These are phyloP conservation scores for Rhodomyrtus tomentosa DNA, from an alignment of 345 rosid species.

Conservation along the genomic window DNA sequence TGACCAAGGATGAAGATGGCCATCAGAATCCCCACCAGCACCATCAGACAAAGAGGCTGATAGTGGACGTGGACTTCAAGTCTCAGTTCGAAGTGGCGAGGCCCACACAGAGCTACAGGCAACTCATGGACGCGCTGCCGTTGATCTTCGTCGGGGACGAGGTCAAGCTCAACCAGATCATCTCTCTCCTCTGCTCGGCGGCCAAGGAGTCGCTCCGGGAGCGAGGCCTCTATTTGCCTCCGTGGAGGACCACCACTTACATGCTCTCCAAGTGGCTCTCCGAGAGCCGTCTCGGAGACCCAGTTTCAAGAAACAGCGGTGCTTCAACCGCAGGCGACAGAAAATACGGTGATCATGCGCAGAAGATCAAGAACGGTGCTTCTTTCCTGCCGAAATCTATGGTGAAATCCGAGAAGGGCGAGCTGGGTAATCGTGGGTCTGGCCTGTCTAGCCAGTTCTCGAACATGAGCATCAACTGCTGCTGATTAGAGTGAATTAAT, in stretches of 20 bases:
- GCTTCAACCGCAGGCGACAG: background rate
- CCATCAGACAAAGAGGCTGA: conserved; percentile 13
- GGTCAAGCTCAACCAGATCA: conserved; percentile 20
- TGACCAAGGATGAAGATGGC: background rate
- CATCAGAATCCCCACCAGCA: background rate
- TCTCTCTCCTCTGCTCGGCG: conserved; percentile 34
- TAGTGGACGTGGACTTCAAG: conserved; percentile 46
- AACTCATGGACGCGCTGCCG: conserved; percentile 29
- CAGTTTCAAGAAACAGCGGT: background rate
- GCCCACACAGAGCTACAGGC: conserved; percentile 30
- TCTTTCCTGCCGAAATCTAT: conserved; percentile 6
- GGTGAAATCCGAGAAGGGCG: conserved; percentile 1
- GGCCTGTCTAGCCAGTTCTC: conserved; percentile 37
- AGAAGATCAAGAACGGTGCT: conserved; percentile 1
- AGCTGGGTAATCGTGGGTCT: conserved; percentile 17
- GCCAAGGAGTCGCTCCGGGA: conserved; percentile 38
- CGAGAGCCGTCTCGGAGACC: background rate
- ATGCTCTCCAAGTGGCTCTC: conserved; percentile 45
- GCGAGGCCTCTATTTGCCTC: conserved; percentile 45
- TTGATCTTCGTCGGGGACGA: conserved; percentile 33
- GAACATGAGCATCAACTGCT: conserved; percentile 29
- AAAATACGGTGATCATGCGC: background rate
- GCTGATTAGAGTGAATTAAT: conserved; percentile 2
- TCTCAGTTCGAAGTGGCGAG: conserved; percentile 57
- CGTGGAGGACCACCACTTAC: conserved; percentile 43